Percentiles rank a stretch among this genome's conserved stretches.
Conservation (phyloP, 2,329 filamentous ascomycete genomes). For the Neonectria neomacrospora region DNA sequence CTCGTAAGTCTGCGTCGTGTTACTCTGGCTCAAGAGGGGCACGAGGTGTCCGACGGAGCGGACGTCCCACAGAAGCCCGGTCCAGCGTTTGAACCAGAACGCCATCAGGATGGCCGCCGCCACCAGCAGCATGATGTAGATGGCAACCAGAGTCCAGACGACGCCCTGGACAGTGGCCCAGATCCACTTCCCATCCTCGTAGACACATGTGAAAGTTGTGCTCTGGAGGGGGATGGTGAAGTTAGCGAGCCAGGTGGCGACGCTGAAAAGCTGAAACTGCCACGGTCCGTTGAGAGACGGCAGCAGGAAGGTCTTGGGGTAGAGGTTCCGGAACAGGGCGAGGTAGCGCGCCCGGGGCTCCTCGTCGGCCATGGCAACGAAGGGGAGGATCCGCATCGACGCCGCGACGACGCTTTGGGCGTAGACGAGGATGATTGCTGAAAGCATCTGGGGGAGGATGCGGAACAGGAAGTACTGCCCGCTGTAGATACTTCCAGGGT, state of each 20-base stretch:
- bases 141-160: slow-evolving; percentile 78
- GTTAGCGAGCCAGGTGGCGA: slow-evolving; percentile 80
- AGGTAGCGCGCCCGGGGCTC: slow-evolving; percentile 68
- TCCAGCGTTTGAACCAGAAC: slow-evolving; percentile 73
- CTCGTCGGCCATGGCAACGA: slow-evolving; percentile 78
- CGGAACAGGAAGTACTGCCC: slow-evolving; percentile 86
- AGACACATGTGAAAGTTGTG: slow-evolving; percentile 75
- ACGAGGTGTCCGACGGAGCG: slow-evolving; percentile 84
- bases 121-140: slow-evolving; percentile 76
- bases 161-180: slow-evolving; percentile 85
- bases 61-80: slow-evolving; percentile 87
- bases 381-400: slow-evolving; percentile 81
- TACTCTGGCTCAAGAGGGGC: slow-evolving; percentile 81
- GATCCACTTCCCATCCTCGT: slow-evolving; percentile 70
- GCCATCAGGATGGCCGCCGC: slow-evolving; percentile 65
- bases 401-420: slow-evolving; percentile 79
- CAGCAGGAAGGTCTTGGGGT: slow-evolving; percentile 76
- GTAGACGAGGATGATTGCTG: slow-evolving; percentile 78
- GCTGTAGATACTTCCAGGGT: slow-evolving; percentile 73
- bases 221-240: slow-evolving; percentile 86
- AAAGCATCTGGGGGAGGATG: slow-evolving; percentile 83
- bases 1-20: slow-evolving; percentile 78
- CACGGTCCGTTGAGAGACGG: slow-evolving; percentile 70
- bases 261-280: slow-evolving; percentile 72
- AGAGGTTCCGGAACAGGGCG: slow-evolving; percentile 74